Evolutionary conservation across 441 rosid species (phyloP).

Genomic region (Pelargonium cotyledonis): DNA sequence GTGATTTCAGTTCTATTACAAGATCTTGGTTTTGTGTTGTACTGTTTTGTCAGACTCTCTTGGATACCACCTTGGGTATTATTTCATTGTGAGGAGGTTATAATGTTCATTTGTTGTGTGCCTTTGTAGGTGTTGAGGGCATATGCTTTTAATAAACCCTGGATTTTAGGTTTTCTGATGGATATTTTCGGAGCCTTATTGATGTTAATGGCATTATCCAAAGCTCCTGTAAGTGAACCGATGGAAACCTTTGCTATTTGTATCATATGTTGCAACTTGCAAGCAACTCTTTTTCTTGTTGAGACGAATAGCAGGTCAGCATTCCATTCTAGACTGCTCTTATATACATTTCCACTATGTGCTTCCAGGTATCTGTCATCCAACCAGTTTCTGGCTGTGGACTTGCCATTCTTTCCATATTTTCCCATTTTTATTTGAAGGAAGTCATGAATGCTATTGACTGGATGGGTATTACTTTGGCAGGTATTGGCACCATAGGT

Average conservation of each 20-base stretch:
- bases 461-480: conserved; percentile 90
- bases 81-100: not conserved
- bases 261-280: not conserved
- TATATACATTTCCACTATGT: conserved; percentile 8
- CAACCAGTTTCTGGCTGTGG: conserved; percentile 99
- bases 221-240: conserved; percentile 59
- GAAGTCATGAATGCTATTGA: conserved; percentile 89
- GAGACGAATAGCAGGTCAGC: not conserved
- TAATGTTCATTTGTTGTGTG: conserved; percentile 3
- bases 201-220: conserved; percentile 87
- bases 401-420: conserved; percentile 81
- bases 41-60: not conserved
- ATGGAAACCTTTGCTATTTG: conserved; percentile 1
- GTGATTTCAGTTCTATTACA: not conserved
- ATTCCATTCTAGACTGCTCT: conserved; percentile 6
- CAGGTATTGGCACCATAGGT: conserved; percentile 97
- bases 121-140: conserved; percentile 71
- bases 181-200: conserved; percentile 85
- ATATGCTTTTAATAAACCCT: conserved; percentile 73
- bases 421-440: conserved; percentile 91
- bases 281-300: no score
- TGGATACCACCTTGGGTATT: not conserved
- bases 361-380: conserved; percentile 75
- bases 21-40: not conserved
- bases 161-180: conserved; percentile 84